Conservation (phyloP, 345 rosid species). For the Salix exigua region DNA sequence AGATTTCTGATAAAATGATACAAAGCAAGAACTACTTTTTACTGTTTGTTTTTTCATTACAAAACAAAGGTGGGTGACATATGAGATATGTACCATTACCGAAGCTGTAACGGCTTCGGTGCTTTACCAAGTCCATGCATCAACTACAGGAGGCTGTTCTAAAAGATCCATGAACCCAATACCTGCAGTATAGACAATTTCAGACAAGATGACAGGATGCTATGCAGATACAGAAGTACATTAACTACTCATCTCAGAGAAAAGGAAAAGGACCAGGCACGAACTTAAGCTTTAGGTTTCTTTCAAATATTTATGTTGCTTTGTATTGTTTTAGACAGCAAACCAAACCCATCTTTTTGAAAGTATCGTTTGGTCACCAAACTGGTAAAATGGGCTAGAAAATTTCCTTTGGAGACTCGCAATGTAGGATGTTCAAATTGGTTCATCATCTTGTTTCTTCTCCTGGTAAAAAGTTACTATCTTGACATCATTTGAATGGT, state of each 20-base stretch:
- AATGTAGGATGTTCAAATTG: not conserved
- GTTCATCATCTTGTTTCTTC: not conserved
- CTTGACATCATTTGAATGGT: constrained; percentile 4
- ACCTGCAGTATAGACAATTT: not conserved
- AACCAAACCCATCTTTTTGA: not conserved
- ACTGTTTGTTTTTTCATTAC: not conserved
- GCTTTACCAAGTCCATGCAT: constrained; percentile 17
- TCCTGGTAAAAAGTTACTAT: constrained; percentile 5
- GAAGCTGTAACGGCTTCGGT: constrained; percentile 2
- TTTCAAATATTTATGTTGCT: not conserved
- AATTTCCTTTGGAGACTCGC: not conserved
- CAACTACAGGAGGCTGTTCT: not conserved
- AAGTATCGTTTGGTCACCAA: not conserved
- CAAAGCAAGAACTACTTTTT: not conserved
- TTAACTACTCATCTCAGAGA: constrained; percentile 10
- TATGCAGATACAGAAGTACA: not conserved
- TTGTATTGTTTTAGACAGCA: not conserved
- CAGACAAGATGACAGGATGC: constrained; percentile 1
- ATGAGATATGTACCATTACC: constrained; percentile 8
- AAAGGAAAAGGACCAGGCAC: not conserved
- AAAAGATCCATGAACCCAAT: constrained; percentile 4
- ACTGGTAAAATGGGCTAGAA: not conserved
- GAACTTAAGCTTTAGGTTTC: not conserved
- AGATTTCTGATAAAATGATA: not conserved
- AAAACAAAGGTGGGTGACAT: constrained; percentile 8